phyloP scores from a whole-genome alignment of 768 basidiomycete species.

The Boletellus emodensis region DNA sequence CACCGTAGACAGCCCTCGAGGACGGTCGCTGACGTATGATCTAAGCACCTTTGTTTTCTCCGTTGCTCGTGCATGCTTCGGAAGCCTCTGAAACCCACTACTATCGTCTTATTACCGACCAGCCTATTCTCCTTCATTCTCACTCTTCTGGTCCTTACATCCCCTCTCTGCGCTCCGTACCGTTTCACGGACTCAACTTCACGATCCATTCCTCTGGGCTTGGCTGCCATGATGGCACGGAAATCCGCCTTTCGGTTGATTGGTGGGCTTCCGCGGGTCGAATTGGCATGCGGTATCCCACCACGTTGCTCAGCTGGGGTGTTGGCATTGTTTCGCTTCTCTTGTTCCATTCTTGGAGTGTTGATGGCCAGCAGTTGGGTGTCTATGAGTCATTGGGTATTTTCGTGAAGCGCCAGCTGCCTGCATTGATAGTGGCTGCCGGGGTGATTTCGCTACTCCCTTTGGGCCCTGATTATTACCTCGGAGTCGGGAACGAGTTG shows the following conservation, averaged over 20 bases:
- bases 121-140: slow-evolving; percentile 50
- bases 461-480: slow-evolving; percentile 47
- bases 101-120: slow-evolving; percentile 43
- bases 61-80: slow-evolving; percentile 64
- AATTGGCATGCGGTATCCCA: slow-evolving; percentile 70
- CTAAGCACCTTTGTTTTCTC: slow-evolving; percentile 53
- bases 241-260: slow-evolving; percentile 58
- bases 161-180: slow-evolving; percentile 14
- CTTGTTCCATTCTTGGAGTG: slow-evolving; percentile 49
- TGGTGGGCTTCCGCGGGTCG: slow-evolving; percentile 69
- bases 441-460: slow-evolving; percentile 53
- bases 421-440: slow-evolving; percentile 40
- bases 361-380: slow-evolving; percentile 36
- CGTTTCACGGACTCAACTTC: slow-evolving; percentile 44
- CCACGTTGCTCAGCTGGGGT: slow-evolving; percentile 68
- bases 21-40: slow-evolving; percentile 7
- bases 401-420: slow-evolving; percentile 41
- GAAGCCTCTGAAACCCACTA: slow-evolving; percentile 63
- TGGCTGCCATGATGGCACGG: slow-evolving; percentile 40
- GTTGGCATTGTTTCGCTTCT: slow-evolving; percentile 63
- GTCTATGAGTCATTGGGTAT: slow-evolving; percentile 45
- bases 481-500: slow-evolving; percentile 60
- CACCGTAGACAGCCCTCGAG: background rate
- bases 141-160: slow-evolving; percentile 69
- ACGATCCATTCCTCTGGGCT: slow-evolving; percentile 54